Base-by-base conservation (phyloP, 2,329 filamentous ascomycete species). In the Talaromyces islandicus region DNA sequence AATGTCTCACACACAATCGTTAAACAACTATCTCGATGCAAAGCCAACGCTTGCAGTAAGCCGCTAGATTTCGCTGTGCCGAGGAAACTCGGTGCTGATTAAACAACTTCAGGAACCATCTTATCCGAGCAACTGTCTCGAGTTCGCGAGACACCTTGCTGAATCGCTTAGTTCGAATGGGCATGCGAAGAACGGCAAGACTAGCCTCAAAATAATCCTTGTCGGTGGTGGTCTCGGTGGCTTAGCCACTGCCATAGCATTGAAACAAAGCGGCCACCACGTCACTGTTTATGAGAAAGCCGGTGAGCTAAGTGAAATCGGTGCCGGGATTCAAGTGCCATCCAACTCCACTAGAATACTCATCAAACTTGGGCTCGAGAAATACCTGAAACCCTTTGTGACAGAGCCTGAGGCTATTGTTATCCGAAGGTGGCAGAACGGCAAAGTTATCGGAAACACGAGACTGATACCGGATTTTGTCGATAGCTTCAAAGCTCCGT, bases 401-500 rank as follows among this genome's bases (percentile, higher is more conserved):
- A 60, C 55, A 51, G 55, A 58, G 25, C 59, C 56, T 29, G 57
- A 60, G 7, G 58, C 52, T 12, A 11, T 64, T 21, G 58, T 60
- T 35, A 54, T 62, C 35, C 60, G 62, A 21, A 58, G 62, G 29
- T 64, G 62, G 62, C 17, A 62, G 57, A 58, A 64, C 56, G 41
- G 72, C 7, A 62, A 64, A 53, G 41, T 71, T 12, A 63, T 69
- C 66, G 59, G 54, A 7, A 52, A 54, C 10, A 57, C 54, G 4
- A 14, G 55, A 19, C 21, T 57, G n/a, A 24, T 46, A 10, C 59
- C 54, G 7, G 17, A 57, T 9, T 60, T 60, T 43, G 24, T 9
- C n/a, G 57, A 69, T 12, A 62, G 63, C 25, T 73, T 69, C 54
- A 67, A 67, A 3, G 66, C 66, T 4, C 79, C 78, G 0, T 79